Percentiles rank a stretch among this genome's conserved stretches.
phyloP scores from a whole-genome alignment of 2,329 filamentous ascomycete genomes.

The Calonectria montana region DNA sequence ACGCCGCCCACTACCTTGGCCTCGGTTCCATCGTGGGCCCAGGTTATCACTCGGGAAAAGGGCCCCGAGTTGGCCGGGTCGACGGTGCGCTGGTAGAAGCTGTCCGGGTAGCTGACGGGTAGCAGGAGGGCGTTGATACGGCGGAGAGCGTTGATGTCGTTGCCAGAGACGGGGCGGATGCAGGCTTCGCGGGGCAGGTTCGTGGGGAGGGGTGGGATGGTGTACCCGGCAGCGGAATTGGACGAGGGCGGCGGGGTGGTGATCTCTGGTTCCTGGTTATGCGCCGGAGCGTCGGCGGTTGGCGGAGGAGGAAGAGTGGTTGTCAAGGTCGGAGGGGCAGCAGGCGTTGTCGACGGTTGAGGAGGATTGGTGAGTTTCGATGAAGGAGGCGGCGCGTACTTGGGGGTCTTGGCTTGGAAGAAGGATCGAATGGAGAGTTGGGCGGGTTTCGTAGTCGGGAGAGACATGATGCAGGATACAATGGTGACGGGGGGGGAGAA shows the following conservation, averaged over 20 bases:
- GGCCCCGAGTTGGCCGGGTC: conserved; percentile 61
- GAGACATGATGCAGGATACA: conserved; percentile 49
- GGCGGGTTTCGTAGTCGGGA: conserved; percentile 51
- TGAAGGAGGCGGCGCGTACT: conserved; percentile 50
- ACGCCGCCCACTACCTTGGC: conserved; percentile 70
- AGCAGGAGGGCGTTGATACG: conserved; percentile 75
- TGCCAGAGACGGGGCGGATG: conserved; percentile 61
- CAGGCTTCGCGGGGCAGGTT: conserved; percentile 59
- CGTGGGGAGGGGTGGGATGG: conserved; percentile 46
- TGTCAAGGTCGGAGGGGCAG: conserved; percentile 11
- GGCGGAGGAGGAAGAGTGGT: conserved; percentile 33
- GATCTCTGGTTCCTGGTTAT: conserved; percentile 42
- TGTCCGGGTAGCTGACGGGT: conserved; percentile 71
- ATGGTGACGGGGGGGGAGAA: not conserved
- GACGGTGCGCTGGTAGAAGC: conserved; percentile 69
- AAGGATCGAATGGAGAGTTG: conserved; percentile 73
- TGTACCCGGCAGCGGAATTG: conserved; percentile 26
- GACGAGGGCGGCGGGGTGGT: not conserved
- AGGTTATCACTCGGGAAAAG: conserved; percentile 71
- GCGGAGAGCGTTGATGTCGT: conserved; percentile 68
- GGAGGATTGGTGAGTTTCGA: conserved; percentile 34
- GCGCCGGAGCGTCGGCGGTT: conserved; percentile 31
- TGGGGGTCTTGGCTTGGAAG: conserved; percentile 62
- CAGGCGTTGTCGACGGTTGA: conserved; percentile 34
- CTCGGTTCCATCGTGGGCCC: conserved; percentile 56